Evolutionary conservation across 345 rosid species (phyloP).

Genomic region (Turnera subulata): DNA sequence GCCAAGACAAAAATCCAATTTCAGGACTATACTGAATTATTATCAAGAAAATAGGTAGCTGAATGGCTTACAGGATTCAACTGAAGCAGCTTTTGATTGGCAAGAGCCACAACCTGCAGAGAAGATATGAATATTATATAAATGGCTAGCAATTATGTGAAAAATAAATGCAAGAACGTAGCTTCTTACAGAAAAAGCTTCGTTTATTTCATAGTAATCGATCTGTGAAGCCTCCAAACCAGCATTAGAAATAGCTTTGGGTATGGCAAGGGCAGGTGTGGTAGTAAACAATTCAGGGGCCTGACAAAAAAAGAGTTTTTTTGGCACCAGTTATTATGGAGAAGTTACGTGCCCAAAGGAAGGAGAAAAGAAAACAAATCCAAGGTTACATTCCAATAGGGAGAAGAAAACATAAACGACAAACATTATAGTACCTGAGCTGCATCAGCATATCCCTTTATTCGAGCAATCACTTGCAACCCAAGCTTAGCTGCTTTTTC

Average conservation of each 20-base stretch:
- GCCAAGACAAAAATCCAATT: background rate
- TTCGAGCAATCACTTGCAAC: slow-evolving; percentile 28
- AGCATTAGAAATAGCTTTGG: slow-evolving; percentile 30
- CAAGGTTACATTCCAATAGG: background rate
- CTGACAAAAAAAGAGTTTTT: slow-evolving; percentile 4
- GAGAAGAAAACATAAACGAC: background rate
- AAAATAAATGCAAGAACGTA: no score
- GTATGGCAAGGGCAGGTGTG: slow-evolving; percentile 30
- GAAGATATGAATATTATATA: background rate
- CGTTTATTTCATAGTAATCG: slow-evolving; percentile 30
- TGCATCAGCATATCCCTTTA: slow-evolving; percentile 29
- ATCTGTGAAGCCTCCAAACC: slow-evolving; percentile 24
- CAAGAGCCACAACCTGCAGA: slow-evolving; percentile 30
- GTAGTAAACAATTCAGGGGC: slow-evolving; percentile 26
- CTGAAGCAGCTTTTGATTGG: slow-evolving; percentile 25
- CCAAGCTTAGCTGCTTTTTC: slow-evolving; percentile 19
- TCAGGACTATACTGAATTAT: background rate
- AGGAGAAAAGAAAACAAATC: no score
- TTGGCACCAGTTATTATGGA: no score
- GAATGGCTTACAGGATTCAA: slow-evolving; percentile 23
- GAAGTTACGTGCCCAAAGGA: no score
- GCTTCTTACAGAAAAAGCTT: slow-evolving; percentile 28
- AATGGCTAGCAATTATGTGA: background rate
- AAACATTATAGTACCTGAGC: slow-evolving; percentile 18
- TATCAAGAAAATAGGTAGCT: background rate